Percentiles rank a stretch among this genome's conserved stretches.
Conservation (phyloP, 1,284 basidiomycete species). For the Tremellales sp. region DNA sequence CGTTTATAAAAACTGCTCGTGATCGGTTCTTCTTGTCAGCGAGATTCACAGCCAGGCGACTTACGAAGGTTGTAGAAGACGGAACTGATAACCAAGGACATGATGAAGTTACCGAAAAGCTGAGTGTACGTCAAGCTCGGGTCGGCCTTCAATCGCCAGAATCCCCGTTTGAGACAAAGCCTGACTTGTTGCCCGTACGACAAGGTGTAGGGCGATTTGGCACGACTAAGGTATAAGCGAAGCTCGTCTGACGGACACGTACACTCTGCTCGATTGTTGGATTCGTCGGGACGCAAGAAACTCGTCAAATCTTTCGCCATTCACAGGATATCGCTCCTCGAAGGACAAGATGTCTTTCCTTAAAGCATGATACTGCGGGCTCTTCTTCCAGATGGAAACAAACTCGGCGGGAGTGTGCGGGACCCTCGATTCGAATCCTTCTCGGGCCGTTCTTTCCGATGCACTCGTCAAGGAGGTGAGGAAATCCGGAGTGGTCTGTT, state of each 20-base stretch:
- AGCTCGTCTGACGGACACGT: slow-evolving; percentile 13
- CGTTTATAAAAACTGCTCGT: slow-evolving; percentile 40
- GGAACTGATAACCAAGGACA: slow-evolving; percentile 49
- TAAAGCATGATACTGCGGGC: slow-evolving; percentile 41
- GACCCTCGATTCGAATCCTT: slow-evolving; percentile 52
- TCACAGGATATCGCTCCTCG: slow-evolving; percentile 43
- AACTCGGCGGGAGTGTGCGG: slow-evolving; percentile 65
- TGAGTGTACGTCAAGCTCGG: slow-evolving; percentile 47
- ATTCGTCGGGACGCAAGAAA: slow-evolving; percentile 48
- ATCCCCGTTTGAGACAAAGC: slow-evolving; percentile 48
- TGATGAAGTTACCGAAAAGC: slow-evolving; percentile 48
- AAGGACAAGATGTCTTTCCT: slow-evolving; percentile 45
- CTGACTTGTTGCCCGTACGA: slow-evolving; percentile 48
- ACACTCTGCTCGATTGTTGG: slow-evolving; percentile 50
- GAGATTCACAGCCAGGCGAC: slow-evolving; percentile 6
- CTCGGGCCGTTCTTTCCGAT: slow-evolving; percentile 55
- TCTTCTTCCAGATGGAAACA: slow-evolving; percentile 43
- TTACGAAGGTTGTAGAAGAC: slow-evolving; percentile 49
- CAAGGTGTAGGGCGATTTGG: slow-evolving; percentile 49
- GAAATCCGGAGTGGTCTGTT: slow-evolving; percentile 56
- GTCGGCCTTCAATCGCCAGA: slow-evolving; percentile 47
- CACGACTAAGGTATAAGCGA: slow-evolving; percentile 19
- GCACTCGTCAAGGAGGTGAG: slow-evolving; percentile 60
- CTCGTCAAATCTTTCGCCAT: slow-evolving; percentile 44
- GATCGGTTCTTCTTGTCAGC: slow-evolving; percentile 14